Base-by-base conservation (phyloP, 108 stramenopile species). In the Skeletonema grethae region DNA sequence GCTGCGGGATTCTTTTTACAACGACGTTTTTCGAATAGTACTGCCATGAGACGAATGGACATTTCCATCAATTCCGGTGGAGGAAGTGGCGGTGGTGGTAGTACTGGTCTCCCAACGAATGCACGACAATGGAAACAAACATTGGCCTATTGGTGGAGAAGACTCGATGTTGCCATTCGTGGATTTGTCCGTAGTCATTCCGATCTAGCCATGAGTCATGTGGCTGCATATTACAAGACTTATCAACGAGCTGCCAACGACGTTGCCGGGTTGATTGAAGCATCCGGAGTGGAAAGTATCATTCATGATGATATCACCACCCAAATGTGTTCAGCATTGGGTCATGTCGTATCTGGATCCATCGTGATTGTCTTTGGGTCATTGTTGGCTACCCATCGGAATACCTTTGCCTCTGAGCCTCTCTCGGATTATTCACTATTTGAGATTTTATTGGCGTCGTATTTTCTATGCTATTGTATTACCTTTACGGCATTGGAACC, bases 401-500 rank as follows among this genome's bases (percentile, higher is more conserved):
- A 60, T 68, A 55, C 79, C 67, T 57, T 71, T 39, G 45, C 58
- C 53, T 50, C 64, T 41, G 35, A 65, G 55, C 71, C 78, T 0
- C 58, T 77, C 0, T 20, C 72, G 18, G 90, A 91, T 76, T 56
- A 64, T 29, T 75, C 83, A 24, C 67, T 94, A 5, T 72, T 85
- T 11, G 65, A 88, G 63, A 82, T 86, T 43, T 82, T 92, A 87
- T 28, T 95, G n/a, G 32, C 91, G 57, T 65, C 88, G 11, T 90
- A 88, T 61, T 70, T 90, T 53, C 62, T 92, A 45, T 86, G 85
- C 69, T 92, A 95, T 72, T 88, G 88, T 2, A 57, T 95, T 59
- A 70, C 92, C 1, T 90, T 91, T 53, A 95, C 94, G 1, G 90
- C 89, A 24, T 80, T 95, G 88, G 94, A 95, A 74, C 94, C 94